A percentile compares a stretch with the other conserved stretches of the same genome.
Evolutionary conservation across 345 rosid species (phyloP).

Genomic region (Populus deltoides): DNA sequence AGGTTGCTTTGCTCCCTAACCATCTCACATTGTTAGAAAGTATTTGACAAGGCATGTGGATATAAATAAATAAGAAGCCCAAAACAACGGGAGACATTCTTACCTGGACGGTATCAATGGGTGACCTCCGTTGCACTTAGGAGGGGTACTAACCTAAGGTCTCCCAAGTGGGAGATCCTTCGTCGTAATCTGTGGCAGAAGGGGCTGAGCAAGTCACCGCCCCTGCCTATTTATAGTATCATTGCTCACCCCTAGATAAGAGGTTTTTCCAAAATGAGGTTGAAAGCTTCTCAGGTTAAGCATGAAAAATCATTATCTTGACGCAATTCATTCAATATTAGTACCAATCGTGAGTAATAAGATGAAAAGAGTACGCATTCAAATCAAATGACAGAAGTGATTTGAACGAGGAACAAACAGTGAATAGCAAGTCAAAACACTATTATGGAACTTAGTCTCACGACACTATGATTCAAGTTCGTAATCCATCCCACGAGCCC

Average conservation of each 20-base stretch:
- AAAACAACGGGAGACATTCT: neutral
- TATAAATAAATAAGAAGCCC: neutral
- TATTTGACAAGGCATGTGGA: too few relatives aligned
- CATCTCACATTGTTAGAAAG: neutral
- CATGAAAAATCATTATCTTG: too few relatives aligned
- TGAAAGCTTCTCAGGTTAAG: too few relatives aligned
- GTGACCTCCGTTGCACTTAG: neutral
- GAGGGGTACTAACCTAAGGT: slow-evolving; percentile 21
- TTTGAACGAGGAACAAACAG: too few relatives aligned
- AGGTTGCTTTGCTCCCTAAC: too few relatives aligned
- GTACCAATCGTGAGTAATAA: too few relatives aligned
- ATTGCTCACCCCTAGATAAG: too few relatives aligned
- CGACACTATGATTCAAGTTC: neutral
- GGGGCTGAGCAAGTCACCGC: slow-evolving; percentile 23
- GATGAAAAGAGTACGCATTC: too few relatives aligned
- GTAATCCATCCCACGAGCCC: neutral
- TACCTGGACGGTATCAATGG: slow-evolving; percentile 26
- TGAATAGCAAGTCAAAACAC: neutral
- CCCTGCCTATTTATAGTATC: neutral
- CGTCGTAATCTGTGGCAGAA: slow-evolving; percentile 30
- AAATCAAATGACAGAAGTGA: too few relatives aligned
- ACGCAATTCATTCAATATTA: too few relatives aligned
- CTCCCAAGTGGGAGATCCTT: slow-evolving; percentile 28
- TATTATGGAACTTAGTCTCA: neutral
- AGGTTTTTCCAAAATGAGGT: too few relatives aligned